A percentile compares a stretch with the other conserved stretches of the same genome.
These are phyloP conservation scores for Entomortierella beljakovae DNA, from an alignment of 192 early-diverging fungal species.

Conservation along the genomic window DNA sequence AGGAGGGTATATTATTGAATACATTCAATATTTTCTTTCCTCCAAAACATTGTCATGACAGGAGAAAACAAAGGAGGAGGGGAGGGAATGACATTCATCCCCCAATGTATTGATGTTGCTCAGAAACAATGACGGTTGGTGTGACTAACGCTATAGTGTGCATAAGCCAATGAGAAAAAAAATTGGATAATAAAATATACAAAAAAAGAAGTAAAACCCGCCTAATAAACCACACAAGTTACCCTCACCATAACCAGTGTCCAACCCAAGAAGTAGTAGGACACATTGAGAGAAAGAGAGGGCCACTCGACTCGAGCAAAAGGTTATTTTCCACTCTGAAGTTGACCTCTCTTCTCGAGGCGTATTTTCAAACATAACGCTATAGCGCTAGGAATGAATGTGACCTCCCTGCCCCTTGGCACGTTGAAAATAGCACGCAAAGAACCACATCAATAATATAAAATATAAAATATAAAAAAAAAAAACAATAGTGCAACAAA, in stretches of 20 bases:
- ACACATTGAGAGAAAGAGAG: no score
- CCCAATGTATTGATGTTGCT: neutral
- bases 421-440: conserved; percentile 8
- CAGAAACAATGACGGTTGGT: conserved; percentile 1
- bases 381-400: conserved; percentile 5
- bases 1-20: neutral
- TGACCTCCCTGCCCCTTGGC: conserved; percentile 14
- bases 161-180: neutral
- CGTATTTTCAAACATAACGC: no score
- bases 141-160: neutral
- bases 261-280: no score
- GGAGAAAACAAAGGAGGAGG: neutral
- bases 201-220: no score
- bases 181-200: no score
- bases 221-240: conserved; percentile 15
- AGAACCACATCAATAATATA: conserved; percentile 7
- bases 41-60: neutral
- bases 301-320: no score
- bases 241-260: no score
- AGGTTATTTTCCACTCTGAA: no score
- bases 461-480: neutral
- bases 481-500: neutral
- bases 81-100: conserved; percentile 3
- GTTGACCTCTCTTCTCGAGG: no score
- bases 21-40: neutral